These are phyloP conservation scores for Lindgomyces ingoldianus DNA, from an alignment of 495 filamentous ascomycete species.

Conservation along the genomic window DNA sequence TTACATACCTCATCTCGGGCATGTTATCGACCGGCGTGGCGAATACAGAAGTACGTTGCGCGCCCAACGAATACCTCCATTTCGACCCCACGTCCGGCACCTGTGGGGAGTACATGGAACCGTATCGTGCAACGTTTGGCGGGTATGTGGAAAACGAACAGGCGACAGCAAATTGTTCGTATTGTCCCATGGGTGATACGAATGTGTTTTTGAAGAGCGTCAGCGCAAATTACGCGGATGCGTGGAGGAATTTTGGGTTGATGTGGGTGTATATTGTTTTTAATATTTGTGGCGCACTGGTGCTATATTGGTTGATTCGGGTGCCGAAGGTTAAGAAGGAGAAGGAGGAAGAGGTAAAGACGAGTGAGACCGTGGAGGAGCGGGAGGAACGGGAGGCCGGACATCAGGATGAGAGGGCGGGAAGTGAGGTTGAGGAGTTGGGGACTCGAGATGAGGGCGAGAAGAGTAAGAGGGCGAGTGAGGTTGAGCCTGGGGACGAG, in stretches of 20 bases:
- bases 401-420: background rate
- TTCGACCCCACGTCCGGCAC: constrained; percentile 42
- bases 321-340: constrained; percentile 45
- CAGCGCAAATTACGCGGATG: constrained; percentile 38
- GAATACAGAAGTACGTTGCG: constrained; percentile 44
- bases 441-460: too few species aligned
- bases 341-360: constrained; percentile 28
- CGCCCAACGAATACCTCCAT: constrained; percentile 44
- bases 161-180: constrained; percentile 41
- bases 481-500: too few species aligned
- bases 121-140: constrained; percentile 32
- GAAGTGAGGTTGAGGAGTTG: constrained; percentile 10
- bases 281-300: constrained; percentile 43
- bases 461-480: background rate
- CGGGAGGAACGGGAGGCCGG: constrained; percentile 7
- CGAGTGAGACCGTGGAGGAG: background rate
- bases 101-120: constrained; percentile 43
- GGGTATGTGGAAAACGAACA: constrained; percentile 40
- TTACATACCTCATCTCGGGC: constrained; percentile 47
- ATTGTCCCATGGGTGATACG: constrained; percentile 43
- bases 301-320: constrained; percentile 46
- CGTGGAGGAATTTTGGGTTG: constrained; percentile 51
- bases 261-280: constrained; percentile 53
- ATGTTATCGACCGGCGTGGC: constrained; percentile 47
- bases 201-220: constrained; percentile 45